Conservation (phyloP, 257 asterid genomes). For the Salvia hispanica region DNA sequence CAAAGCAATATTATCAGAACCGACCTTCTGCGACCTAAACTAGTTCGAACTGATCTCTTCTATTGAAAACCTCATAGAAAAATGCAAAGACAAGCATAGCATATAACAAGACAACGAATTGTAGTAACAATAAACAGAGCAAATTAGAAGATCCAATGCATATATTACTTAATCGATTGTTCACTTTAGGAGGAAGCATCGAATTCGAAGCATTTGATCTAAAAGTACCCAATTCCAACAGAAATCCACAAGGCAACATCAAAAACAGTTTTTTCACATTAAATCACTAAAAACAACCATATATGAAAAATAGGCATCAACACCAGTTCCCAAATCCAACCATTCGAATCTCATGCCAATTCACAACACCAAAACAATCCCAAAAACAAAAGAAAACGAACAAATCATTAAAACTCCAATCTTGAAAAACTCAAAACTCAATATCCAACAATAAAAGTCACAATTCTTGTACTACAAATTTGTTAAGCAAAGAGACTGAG, state of each 20-base stretch:
- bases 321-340: not conserved
- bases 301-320: slow-evolving; percentile 4
- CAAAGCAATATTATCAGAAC: not conserved
- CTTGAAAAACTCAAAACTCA: not conserved
- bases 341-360: not conserved
- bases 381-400: not conserved
- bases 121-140: not conserved
- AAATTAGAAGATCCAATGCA: slow-evolving; percentile 22
- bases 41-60: not conserved
- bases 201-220: slow-evolving; percentile 11
- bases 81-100: slow-evolving; percentile 7
- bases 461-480: not conserved
- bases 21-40: not conserved
- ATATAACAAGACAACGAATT: not conserved
- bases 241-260: slow-evolving; percentile 19
- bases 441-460: not conserved
- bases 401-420: not conserved
- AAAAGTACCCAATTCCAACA: not conserved
- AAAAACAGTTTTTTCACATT: slow-evolving; percentile 27
- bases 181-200: not conserved
- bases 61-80: slow-evolving; percentile 3
- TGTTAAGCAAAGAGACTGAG: not conserved
- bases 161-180: slow-evolving; percentile 8
- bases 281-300: slow-evolving; percentile 4
- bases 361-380: not conserved